Base-by-base conservation (phyloP, 2,329 filamentous ascomycete species). In the Calonectria montana region DNA sequence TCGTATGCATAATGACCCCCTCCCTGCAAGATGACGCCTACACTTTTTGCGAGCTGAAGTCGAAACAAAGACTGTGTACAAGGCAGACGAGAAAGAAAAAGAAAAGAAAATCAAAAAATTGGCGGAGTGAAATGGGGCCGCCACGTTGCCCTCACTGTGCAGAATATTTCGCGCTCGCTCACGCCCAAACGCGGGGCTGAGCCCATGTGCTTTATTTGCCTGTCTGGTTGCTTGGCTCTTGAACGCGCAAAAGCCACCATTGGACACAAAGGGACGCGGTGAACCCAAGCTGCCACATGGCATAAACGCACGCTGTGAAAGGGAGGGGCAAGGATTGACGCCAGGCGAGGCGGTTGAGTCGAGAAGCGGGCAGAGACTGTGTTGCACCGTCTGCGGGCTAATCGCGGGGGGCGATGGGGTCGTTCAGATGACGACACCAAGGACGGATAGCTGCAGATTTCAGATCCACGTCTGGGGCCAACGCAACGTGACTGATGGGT, bases 381-480 rank as follows among this genome's bases (percentile, higher is more conserved):
- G 55, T 62, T 62, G 18, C 35, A 61, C 43, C 12, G 25, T n/a
- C 31, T 37, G 50, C 43, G 63, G 27, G 18, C 23, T 18, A n/a
- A 62, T 48, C 37, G 50, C 41, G 47, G 63, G 63, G 62, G 31
- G 39, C n/a, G 10, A 43, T 68, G 29, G 55, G 31, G 21, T 61
- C 48, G 53, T 62, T 39, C 35, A 25, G 59, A 62, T 41, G 23
- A 62, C 48, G 43, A 53, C 45, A 62, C 65, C 31, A 27, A 23
- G 47, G 18, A 27, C 35, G 57, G 65, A 68, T 48, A 50, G 43
- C 65, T 50, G 31, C 65, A 68, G 35, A 48, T 57, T 39, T 16
- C 50, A 29, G 55, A 31, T 43, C 57, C 57, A 62, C 57, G 53
- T 23, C 31, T 35, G 29, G 25, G n/a, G 53, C 16, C 53, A 25